These are phyloP conservation scores for Chiua sp. DNA, from an alignment of 1,284 basidiomycete species.

Conservation along the genomic window DNA sequence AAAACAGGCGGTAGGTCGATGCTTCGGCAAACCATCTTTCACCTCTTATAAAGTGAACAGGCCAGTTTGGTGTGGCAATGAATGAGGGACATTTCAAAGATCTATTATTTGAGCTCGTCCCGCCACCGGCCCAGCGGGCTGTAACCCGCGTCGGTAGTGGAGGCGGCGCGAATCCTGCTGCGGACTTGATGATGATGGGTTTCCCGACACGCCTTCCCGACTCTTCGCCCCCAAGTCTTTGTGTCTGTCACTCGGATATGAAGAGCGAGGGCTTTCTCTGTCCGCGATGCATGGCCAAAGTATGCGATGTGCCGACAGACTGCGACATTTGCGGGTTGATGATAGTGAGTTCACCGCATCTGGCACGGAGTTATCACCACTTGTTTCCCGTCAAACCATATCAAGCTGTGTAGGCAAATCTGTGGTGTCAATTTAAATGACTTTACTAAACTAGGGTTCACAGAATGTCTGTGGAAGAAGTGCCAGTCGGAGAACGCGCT, in stretches of 20 bases:
- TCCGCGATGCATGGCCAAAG: constrained; percentile 89
- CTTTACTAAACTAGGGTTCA: constrained; percentile 9
- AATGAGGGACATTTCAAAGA: constrained; percentile 98
- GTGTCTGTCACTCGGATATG: constrained; percentile 92
- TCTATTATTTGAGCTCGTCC: constrained; percentile 93
- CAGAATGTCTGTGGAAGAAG: constrained; percentile 48
- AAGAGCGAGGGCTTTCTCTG: constrained; percentile 94
- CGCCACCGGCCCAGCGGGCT: constrained; percentile 87
- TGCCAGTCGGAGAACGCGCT: constrained; percentile 32
- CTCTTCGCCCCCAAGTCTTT: constrained; percentile 82
- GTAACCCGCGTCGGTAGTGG: constrained; percentile 55
- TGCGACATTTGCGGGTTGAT: constrained; percentile 97
- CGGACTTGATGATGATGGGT: constrained; percentile 98
- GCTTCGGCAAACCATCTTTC: neutral
- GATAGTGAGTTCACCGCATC: constrained; percentile 97
- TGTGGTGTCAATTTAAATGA: constrained; percentile 3
- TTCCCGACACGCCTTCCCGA: constrained; percentile 93
- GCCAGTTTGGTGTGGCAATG: constrained; percentile 93
- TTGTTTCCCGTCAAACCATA: constrained; percentile 90
- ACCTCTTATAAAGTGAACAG: constrained; percentile 44
- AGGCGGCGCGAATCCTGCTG: constrained; percentile 63
- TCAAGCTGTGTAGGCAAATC: constrained; percentile 72
- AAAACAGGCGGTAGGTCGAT: constrained; percentile 79
- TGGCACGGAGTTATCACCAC: constrained; percentile 95
- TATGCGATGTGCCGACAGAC: constrained; percentile 98